Conservation (phyloP, 495 filamentous ascomycete species). For the Neurospora sp. region DNA sequence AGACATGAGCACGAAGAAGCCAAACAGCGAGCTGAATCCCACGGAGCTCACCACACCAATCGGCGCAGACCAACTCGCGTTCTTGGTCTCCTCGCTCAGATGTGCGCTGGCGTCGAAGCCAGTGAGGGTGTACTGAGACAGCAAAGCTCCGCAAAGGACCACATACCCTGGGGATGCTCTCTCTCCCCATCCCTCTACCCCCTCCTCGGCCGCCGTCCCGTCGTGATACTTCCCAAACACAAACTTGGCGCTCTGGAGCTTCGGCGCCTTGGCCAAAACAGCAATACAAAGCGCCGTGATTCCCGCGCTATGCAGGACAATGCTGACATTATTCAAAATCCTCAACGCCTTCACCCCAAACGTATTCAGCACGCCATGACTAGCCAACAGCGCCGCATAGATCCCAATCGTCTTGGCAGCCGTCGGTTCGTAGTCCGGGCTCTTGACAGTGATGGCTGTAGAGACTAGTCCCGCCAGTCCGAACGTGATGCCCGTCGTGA, state of each 20-base stretch:
- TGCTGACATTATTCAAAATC: slow-evolving; percentile 52
- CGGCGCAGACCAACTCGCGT: slow-evolving; percentile 50
- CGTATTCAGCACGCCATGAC: slow-evolving; percentile 47
- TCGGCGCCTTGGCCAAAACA: slow-evolving; percentile 51
- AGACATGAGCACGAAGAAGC: slow-evolving; percentile 51
- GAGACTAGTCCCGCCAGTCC: slow-evolving; percentile 52
- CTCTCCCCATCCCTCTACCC: slow-evolving; percentile 39
- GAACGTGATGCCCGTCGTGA: slow-evolving; percentile 59
- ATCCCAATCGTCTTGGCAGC: slow-evolving; percentile 47
- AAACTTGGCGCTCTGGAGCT: slow-evolving; percentile 47
- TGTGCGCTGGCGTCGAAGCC: slow-evolving; percentile 49
- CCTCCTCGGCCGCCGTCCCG: slow-evolving; percentile 39
- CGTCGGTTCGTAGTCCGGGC: slow-evolving; percentile 38
- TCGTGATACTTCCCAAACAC: slow-evolving; percentile 50
- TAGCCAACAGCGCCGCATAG: slow-evolving; percentile 50
- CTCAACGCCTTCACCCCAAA: slow-evolving; percentile 48
- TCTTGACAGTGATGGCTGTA: slow-evolving; percentile 47
- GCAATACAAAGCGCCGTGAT: slow-evolving; percentile 48
- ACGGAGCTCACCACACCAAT: slow-evolving; percentile 52
- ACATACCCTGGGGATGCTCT: slow-evolving; percentile 35
- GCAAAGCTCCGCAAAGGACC: slow-evolving; percentile 41
- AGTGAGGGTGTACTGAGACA: slow-evolving; percentile 45
- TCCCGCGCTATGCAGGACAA: slow-evolving; percentile 49
- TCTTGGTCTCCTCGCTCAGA: slow-evolving; percentile 48
- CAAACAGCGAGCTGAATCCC: slow-evolving; percentile 47